phyloP scores from a whole-genome alignment of 2,329 filamentous ascomycete species.

The Xylariaceae sp. region DNA sequence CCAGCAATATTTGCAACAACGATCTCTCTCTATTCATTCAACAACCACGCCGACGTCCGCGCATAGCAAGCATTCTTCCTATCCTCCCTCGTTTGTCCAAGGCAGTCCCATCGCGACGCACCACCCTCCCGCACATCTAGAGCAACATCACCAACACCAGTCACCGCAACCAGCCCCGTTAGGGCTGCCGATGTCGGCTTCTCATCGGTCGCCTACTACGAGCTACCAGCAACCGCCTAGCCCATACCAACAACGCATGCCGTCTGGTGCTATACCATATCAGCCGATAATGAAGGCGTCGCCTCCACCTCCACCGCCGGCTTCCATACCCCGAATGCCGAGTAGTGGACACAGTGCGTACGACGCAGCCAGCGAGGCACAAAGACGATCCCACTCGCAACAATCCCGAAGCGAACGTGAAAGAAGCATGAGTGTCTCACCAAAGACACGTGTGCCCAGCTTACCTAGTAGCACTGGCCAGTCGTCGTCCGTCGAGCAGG shows the following conservation, averaged over 20 bases:
- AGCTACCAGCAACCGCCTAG: conserved; percentile 49
- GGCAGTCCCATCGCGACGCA: conserved; percentile 47
- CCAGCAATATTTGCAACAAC: conserved; percentile 36
- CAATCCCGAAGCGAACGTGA: conserved; percentile 59
- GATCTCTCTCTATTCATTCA: conserved; percentile 55
- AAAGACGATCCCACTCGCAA: conserved; percentile 47
- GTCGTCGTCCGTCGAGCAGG: conserved; percentile 29
- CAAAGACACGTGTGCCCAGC: conserved; percentile 62
- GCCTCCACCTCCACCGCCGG: conserved; percentile 34
- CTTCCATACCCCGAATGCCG: conserved; percentile 36
- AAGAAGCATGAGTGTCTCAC: conserved; percentile 68
- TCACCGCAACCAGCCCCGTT: conserved; percentile 52
- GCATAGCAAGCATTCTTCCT: conserved; percentile 50
- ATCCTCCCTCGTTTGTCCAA: conserved; percentile 45
- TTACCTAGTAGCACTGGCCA: conserved; percentile 33
- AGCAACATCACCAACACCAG: conserved; percentile 39
- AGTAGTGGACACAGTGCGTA: conserved; percentile 40
- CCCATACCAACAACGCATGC: conserved; percentile 52
- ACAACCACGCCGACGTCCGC: conserved; percentile 57
- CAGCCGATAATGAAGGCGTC: conserved; percentile 30
- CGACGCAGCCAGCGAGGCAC: conserved; percentile 39
- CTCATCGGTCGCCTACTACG: conserved; percentile 39
- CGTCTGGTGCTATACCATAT: conserved; percentile 28
- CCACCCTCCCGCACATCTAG: conserved; percentile 35
- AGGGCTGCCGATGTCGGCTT: conserved; percentile 43